A percentile compares a stretch with the other conserved stretches of the same genome.
phyloP scores from a whole-genome alignment of 1,139 yeast genomes.

The Diutina pseudorugosa region DNA sequence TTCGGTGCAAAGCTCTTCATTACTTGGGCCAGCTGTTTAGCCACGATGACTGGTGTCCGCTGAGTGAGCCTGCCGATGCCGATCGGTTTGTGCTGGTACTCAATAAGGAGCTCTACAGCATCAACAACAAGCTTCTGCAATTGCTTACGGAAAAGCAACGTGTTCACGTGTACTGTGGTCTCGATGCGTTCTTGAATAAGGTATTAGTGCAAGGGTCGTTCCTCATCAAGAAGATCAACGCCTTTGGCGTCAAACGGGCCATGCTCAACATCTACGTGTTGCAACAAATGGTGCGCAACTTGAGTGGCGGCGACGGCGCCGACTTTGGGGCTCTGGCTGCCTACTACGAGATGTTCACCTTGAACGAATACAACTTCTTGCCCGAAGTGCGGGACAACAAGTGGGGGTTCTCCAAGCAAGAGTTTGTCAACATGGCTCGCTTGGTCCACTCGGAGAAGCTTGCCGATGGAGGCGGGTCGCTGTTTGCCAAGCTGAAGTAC shows the following conservation, averaged over 20 bases:
- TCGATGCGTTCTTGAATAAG: conserved; percentile 44
- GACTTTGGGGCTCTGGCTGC: conserved; percentile 44
- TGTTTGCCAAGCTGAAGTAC: conserved; percentile 28
- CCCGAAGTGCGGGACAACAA: conserved; percentile 6
- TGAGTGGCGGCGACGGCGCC: conserved; percentile 44
- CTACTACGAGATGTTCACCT: conserved; percentile 46
- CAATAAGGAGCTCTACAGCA: conserved; percentile 44
- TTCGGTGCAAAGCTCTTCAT: conserved; percentile 50
- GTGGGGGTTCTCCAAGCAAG: conserved; percentile 13
- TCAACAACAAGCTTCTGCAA: conserved; percentile 29
- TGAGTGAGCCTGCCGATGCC: conserved; percentile 48
- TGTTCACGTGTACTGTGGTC: conserved; percentile 34
- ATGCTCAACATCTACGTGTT: conserved; percentile 58
- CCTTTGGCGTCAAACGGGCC: conserved; percentile 56
- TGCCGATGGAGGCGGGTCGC: conserved; percentile 27
- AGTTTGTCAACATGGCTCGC: conserved; percentile 27
- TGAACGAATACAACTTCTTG: conserved; percentile 24
- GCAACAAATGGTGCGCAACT: conserved; percentile 64
- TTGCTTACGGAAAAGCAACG: conserved; percentile 18
- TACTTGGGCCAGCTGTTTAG: conserved; percentile 38
- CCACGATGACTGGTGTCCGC: conserved; percentile 28
- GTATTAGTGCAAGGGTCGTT: conserved; percentile 51
- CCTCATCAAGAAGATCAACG: conserved; percentile 42
- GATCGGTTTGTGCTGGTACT: conserved; percentile 49
- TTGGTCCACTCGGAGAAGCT: conserved; percentile 38